Conservation (phyloP, 1,284 basidiomycete species). For the Volvariella surrecta region DNA sequence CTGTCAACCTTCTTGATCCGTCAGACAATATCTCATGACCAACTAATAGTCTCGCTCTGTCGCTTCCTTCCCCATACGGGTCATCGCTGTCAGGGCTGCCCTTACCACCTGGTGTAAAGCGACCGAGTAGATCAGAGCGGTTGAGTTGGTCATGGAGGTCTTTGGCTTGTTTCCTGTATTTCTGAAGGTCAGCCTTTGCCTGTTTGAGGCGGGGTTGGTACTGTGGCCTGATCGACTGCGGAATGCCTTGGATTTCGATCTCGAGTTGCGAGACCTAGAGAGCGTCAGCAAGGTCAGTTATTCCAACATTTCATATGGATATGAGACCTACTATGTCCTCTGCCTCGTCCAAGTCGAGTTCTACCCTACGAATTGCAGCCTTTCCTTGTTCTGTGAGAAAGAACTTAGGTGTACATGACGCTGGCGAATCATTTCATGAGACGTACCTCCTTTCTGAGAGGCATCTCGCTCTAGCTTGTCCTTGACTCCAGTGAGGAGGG, state of each 20-base stretch:
- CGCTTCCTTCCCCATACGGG: conserved; percentile 54
- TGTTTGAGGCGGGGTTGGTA: conserved; percentile 62
- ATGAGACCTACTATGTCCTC: conserved; percentile 75
- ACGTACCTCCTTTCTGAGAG: conserved; percentile 43
- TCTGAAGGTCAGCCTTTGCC: conserved; percentile 61
- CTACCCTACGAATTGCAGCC: conserved; percentile 73
- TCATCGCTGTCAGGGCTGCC: conserved; percentile 49
- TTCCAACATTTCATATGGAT: too few species aligned
- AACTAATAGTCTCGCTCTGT: conserved; percentile 63
- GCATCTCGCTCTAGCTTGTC: conserved; percentile 60
- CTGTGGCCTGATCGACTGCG: conserved; percentile 66
- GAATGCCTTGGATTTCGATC: conserved; percentile 89
- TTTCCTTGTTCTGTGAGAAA: conserved; percentile 68
- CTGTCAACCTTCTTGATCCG: conserved; percentile 65
- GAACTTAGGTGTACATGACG: background rate
- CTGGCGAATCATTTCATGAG: background rate
- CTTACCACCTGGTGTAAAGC: conserved; percentile 10
- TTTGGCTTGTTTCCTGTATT: conserved; percentile 70
- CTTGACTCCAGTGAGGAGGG: conserved; percentile 48
- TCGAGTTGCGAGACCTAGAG: conserved; percentile 89
- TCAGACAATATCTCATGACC: conserved; percentile 66
- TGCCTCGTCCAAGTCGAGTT: conserved; percentile 91
- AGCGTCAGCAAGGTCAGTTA: background rate
- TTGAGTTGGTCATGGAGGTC: conserved; percentile 48
- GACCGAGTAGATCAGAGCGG: conserved; percentile 43